phyloP scores from a whole-genome alignment of 805 yeast species.

The Metschnikowia corniflorae region DNA sequence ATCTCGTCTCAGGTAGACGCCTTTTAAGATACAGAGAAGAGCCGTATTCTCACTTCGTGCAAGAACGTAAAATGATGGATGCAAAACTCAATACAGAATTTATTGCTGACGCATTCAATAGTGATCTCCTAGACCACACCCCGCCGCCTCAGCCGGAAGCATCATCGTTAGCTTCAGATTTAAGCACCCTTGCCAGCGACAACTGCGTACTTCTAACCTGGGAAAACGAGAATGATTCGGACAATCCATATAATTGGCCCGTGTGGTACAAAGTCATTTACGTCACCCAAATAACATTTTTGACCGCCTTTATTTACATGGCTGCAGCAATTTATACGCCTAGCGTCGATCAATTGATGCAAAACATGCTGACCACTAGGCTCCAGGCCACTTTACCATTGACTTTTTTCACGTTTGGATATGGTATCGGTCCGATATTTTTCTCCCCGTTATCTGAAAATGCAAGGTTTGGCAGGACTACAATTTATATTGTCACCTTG shows the following conservation, averaged over 20 bases:
- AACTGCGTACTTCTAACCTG: slow-evolving; percentile 20
- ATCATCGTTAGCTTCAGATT: not conserved
- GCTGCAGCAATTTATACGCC: slow-evolving; percentile 57
- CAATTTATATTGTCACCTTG: slow-evolving; percentile 45
- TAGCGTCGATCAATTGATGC: slow-evolving; percentile 41
- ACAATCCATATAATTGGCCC: slow-evolving; percentile 58
- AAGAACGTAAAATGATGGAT: slow-evolving; percentile 24
- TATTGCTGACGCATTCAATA: slow-evolving; percentile 28
- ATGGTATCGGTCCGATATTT: slow-evolving; percentile 57
- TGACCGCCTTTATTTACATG: slow-evolving; percentile 51
- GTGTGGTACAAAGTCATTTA: slow-evolving; percentile 34
- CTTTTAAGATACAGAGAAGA: slow-evolving; percentile 27
- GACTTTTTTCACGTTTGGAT: slow-evolving; percentile 54
- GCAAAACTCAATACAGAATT: slow-evolving; percentile 1
- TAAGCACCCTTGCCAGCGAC: not conserved
- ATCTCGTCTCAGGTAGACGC: slow-evolving; percentile 25
- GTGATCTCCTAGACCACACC: too few relatives aligned
- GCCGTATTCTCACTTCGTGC: slow-evolving; percentile 24
- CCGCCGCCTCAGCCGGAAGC: not conserved
- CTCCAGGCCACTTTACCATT: slow-evolving; percentile 49
- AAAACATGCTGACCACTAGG: slow-evolving; percentile 41
- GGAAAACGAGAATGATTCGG: slow-evolving; percentile 50
- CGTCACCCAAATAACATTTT: slow-evolving; percentile 36
- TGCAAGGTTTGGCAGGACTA: slow-evolving; percentile 50
- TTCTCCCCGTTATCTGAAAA: slow-evolving; percentile 59